A percentile compares a stretch with the other conserved stretches of the same genome.
Conservation (phyloP, 1,139 yeast species). For the Taphrina wiesneri region DNA sequence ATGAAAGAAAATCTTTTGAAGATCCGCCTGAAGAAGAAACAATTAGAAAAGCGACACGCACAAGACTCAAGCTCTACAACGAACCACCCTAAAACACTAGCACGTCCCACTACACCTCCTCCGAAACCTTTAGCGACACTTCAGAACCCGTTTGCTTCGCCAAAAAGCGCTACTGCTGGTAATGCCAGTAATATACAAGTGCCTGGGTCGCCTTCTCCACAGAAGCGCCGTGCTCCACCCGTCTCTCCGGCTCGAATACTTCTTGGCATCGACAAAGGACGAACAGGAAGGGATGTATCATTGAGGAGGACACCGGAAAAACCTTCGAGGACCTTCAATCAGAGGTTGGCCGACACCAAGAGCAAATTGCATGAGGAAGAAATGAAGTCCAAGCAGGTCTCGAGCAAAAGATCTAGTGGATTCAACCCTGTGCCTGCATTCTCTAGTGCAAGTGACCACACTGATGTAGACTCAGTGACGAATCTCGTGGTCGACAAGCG, state of each 20-base stretch:
- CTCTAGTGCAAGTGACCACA: background rate
- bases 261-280: constrained; percentile 36
- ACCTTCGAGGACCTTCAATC: constrained; percentile 29
- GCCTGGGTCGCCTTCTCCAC: constrained; percentile 32
- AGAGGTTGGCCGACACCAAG: constrained; percentile 24
- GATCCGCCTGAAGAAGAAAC: constrained; percentile 12
- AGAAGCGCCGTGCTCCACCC: constrained; percentile 13
- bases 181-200: constrained; percentile 19
- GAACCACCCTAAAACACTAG: background rate
- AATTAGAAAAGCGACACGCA: background rate
- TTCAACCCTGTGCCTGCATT: constrained; percentile 25
- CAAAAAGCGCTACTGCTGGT: constrained; percentile 11
- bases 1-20: constrained; percentile 16
- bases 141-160: constrained; percentile 19
- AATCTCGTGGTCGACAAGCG: background rate
- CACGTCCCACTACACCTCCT: constrained; percentile 16
- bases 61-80: background rate
- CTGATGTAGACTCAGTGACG: constrained; percentile 1
- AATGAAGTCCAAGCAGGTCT: background rate
- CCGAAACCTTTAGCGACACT: constrained; percentile 6
- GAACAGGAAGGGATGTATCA: constrained; percentile 35
- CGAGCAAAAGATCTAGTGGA: constrained; percentile 1
- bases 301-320: constrained; percentile 25
- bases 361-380: background rate
- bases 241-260: constrained; percentile 35